Base-by-base conservation (phyloP, 106 monocot species). In the Dioscorea dumetorum region DNA sequence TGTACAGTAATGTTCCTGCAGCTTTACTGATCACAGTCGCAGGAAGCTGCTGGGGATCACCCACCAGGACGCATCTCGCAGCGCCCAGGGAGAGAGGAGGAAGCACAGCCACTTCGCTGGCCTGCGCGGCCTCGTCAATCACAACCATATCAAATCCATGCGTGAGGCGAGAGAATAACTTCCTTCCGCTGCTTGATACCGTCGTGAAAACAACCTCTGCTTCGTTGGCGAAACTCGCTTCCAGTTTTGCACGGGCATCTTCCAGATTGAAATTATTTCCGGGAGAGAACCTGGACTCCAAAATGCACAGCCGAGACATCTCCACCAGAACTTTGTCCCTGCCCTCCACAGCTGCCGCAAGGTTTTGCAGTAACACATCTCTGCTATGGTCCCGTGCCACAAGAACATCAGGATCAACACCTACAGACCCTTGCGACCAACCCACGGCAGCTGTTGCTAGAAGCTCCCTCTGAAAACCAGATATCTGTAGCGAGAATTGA, bases 61-160 rank as follows among this genome's bases (percentile, higher is more conserved):
- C 97, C 68, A 99, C 97, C 34, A 99, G 76, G 32, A 99, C 97
- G 71, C 97, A 99, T 32, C 92, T 75, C 6, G 97, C 97, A 12
- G 97, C 97, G 75, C 97, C 97, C 15, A 99, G 89, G 16, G 97
- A 80, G 15, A 99, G 80, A 1, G 97, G 97, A 31, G 97, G 97
- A 64, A 99, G 89, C 17, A 92, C 60, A 31, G 86, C 97, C 18
- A 92, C 86, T 72, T 99, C 97, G 79, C 97, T 99, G 19, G 97
- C 97, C 74, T 99, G 97, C 20, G 97, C 97, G 5, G 97, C 97
- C 70, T 99, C 97, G 77, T 99, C 97, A 49, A 99, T 99, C 50
- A 99, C 97, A n/a, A 99, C 89, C 97, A 99, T 99, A 68, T 99
- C 97, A 67, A 99, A 99, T 24, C 97, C 97, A 81, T 99, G 97